A percentile compares a stretch with the other conserved stretches of the same genome.
Evolutionary conservation across 2,329 filamentous ascomycete genomes (phyloP).

Genomic region (Epicoccum sorghinum): DNA sequence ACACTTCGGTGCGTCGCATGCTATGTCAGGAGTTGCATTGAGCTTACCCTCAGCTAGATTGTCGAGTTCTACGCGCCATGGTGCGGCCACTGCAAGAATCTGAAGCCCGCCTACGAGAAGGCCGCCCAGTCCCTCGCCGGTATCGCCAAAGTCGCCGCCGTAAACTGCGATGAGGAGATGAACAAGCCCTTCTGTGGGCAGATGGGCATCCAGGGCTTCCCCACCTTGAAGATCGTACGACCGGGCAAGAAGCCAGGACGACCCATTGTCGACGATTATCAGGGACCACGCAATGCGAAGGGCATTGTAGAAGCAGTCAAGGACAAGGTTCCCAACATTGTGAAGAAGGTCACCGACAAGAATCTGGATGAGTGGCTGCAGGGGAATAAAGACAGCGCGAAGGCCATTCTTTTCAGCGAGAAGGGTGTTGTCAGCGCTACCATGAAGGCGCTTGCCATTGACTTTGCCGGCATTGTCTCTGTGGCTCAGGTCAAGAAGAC

Average conservation of each 20-base stretch:
- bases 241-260: conserved; percentile 81
- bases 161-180: conserved; percentile 91
- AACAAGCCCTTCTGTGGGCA: conserved; percentile 87
- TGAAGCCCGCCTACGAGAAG: conserved; percentile 95
- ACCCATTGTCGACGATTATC: conserved; percentile 88
- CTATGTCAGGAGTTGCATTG: background rate
- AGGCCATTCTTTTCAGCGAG: conserved; percentile 90
- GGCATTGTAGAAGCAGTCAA: conserved; percentile 85
- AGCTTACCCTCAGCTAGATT: conserved; percentile 33
- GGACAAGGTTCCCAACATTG: conserved; percentile 89
- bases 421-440: conserved; percentile 88
- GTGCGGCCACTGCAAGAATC: conserved; percentile 96
- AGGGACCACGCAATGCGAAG: conserved; percentile 81
- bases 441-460: conserved; percentile 83
- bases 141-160: conserved; percentile 88
- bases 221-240: conserved; percentile 90
- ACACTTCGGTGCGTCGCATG: conserved; percentile 75
- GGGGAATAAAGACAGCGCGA: conserved; percentile 71
- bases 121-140: conserved; percentile 88
- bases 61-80: conserved; percentile 88
- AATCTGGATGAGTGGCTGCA: conserved; percentile 76
- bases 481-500: conserved; percentile 86
- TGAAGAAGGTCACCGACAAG: conserved; percentile 80
- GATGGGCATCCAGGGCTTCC: conserved; percentile 92
- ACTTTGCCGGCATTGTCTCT: conserved; percentile 80